Evolutionary conservation across 2,329 filamentous ascomycete genomes (phyloP), one percentile per base, ranked within the genome.

Genomic region (Neofusicoccum ribis): DNA sequence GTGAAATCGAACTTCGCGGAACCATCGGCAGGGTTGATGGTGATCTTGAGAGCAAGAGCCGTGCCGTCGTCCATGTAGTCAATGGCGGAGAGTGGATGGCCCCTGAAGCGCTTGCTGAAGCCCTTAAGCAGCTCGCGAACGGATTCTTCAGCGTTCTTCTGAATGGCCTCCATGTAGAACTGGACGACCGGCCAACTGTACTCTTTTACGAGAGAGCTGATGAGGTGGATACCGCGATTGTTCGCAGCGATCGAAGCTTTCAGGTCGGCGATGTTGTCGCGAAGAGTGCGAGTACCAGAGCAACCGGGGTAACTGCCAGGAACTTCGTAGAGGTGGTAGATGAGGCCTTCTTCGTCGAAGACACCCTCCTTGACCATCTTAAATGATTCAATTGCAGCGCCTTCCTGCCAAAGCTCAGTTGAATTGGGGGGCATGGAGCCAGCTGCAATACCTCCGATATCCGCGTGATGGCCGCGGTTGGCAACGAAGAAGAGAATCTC

Each of bases 371-470:
- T 67, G 3, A 79, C 73, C 1, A 79, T 67, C 27, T 68, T 80
- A 66, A 80, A 78, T 0, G 79, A 79, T 63, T 82, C 77, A 8
- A 83, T 82, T 0, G 78, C 77, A 1, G 81, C 81, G 8, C 81
- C 81, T 68, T 83, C 81, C 67, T 83, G 78, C 74, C 77, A 82
- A 1, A 83, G 70, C 58, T 81, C 79, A 0, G 77, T 81, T 3
- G 78, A 81, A 27, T 80, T 81, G 2, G 77, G 76, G 76, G 76
- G 77, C 0, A 72, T 73, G 0, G 73, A 71, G 0, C 69, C 66
- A 7, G 50, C 64, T n/a, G 61, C 50, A 4, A 76, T 71, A 34
- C 72, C 72, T 39, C 73, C 73, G 47, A 74, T 74, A 23, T 74
- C 72, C 7, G 67, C 67, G 41, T 74, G 72, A 56, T 74, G 72